Evolutionary conservation across 208 protist genomes (phyloP).

Genomic region (Trypanosoma avium): DNA sequence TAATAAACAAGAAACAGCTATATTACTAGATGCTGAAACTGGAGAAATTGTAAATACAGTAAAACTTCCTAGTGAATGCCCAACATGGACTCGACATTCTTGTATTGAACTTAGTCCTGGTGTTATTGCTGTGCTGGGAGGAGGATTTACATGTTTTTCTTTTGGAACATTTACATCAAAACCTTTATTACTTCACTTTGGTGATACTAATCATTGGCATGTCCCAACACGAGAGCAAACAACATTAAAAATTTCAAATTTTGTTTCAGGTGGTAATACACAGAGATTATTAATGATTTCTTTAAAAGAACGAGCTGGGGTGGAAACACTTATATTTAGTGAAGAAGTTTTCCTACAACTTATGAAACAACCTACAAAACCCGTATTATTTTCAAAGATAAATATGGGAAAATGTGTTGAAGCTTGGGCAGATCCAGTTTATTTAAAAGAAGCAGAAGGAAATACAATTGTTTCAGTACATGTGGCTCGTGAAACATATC

Average conservation of each 20-base stretch:
- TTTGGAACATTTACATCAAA: conserved; percentile 81
- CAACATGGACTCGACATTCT: conserved; percentile 68
- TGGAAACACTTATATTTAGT: conserved; percentile 43
- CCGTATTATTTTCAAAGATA: conserved; percentile 71
- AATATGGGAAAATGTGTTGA: conserved; percentile 58
- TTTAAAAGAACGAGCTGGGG: conserved; percentile 30
- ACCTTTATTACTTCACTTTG: conserved; percentile 55
- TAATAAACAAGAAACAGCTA: background rate
- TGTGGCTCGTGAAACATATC: conserved; percentile 43
- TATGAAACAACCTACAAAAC: conserved; percentile 29
- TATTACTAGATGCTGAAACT: conserved; percentile 29
- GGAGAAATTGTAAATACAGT: conserved; percentile 15
- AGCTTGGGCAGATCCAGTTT: conserved; percentile 49
- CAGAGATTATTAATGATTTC: too few relatives aligned
- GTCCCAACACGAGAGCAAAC: background rate
- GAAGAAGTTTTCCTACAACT: conserved; percentile 38
- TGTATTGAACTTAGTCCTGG: conserved; percentile 53
- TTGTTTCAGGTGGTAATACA: conserved; percentile 6
- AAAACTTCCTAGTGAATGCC: conserved; percentile 33
- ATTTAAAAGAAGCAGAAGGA: conserved; percentile 54
- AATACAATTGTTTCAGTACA: conserved; percentile 76
- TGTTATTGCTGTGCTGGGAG: conserved; percentile 65
- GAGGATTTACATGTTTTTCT: conserved; percentile 90
- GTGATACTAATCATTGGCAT: conserved; percentile 11
- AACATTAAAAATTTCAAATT: background rate